Base-by-base conservation (phyloP, 495 filamentous ascomycete genomes). In the Amorphotheca resinae region DNA sequence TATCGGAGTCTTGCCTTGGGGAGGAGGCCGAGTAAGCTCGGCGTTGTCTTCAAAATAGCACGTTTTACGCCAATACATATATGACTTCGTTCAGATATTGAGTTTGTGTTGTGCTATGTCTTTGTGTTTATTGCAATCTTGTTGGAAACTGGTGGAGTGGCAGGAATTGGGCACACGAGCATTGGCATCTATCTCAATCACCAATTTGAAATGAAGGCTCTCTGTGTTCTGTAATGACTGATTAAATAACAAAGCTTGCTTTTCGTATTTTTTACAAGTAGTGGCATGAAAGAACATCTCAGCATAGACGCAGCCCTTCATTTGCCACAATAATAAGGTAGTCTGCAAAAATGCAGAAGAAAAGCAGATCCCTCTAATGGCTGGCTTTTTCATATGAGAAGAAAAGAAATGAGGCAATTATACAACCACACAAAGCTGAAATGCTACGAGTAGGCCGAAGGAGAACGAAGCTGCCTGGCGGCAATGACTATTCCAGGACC, bases 221-320 rank as follows among this genome's bases (percentile, higher is more conserved):
- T 42, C 33, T 44, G 46, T 50, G 45, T 56, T 50, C 41, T 33
- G 42, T 55, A 57, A 54, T 20, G 51, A 57, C 32, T 50, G 48
- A 55, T 48, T 55, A 57, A 44, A 49, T 57, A 54, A 57, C 38
- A 51, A 51, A 49, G 41, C 36, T 51, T 39, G 42, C 22, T 16
- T 44, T 17, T 41, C 45, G 39, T 14, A 18, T 35, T 16, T 39
- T 9, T 21, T 51, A 51, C 44, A 53, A 37, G 23, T 23, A 37
- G 41, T 32, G 38, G 39, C 38, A 41, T 28, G 17, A 44, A 50
- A 40, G 20, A 45, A 46, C 18, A 48, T 42, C 38, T 38, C 26
- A 52, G 45, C 42, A 42, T 56, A 47, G 46, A 42, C 48, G 46
- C 46, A 38, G 16, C 15, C 23, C 28, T 41, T 43, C 43, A 41